Evolutionary conservation across 2,329 filamentous ascomycete genomes (phyloP).

Genomic region (Thyridium curvatum): DNA sequence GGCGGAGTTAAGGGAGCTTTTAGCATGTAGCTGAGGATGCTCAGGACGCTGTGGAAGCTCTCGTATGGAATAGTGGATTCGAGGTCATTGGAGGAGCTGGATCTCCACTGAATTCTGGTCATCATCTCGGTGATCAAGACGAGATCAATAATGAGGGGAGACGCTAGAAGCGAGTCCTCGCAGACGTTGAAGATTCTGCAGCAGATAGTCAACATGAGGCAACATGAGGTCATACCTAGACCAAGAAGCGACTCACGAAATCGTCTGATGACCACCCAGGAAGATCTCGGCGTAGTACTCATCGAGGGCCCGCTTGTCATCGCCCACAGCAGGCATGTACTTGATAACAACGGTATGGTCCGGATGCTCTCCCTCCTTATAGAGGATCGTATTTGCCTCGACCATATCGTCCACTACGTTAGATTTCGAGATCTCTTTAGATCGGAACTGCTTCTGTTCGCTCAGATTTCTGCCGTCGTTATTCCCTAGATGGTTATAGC

Average conservation of each 20-base stretch:
- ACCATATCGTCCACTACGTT: slow-evolving; percentile 99
- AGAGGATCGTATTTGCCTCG: slow-evolving; percentile 85
- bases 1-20: slow-evolving; percentile 91
- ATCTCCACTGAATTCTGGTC: slow-evolving; percentile 94
- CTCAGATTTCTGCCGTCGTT: slow-evolving; percentile 99
- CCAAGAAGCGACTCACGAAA: slow-evolving; percentile 57
- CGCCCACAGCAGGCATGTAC: slow-evolving; percentile 98
- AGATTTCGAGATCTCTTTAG: slow-evolving; percentile 99
- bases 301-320: slow-evolving; percentile 97
- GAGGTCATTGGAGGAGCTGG: slow-evolving; percentile 37
- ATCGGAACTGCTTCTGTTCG: slow-evolving; percentile 96
- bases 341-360: slow-evolving; percentile 99
- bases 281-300: slow-evolving; percentile 99
- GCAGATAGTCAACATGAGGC: too few relatives aligned
- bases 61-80: slow-evolving; percentile 63
- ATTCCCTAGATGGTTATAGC: slow-evolving; percentile 99
- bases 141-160: slow-evolving; percentile 94
- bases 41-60: slow-evolving; percentile 94
- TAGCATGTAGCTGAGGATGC: slow-evolving; percentile 98
- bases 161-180: slow-evolving; percentile 94
- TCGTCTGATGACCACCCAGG: slow-evolving; percentile 96
- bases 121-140: slow-evolving; percentile 94
- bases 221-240: too few relatives aligned
- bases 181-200: slow-evolving; percentile 94
- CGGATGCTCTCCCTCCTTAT: slow-evolving; percentile 87